A percentile compares a stretch with the other conserved stretches of the same genome.
These are phyloP conservation scores for Globisporangium rhizosaccharum DNA, from an alignment of 352 stramenopile genomes.

Conservation along the genomic window DNA sequence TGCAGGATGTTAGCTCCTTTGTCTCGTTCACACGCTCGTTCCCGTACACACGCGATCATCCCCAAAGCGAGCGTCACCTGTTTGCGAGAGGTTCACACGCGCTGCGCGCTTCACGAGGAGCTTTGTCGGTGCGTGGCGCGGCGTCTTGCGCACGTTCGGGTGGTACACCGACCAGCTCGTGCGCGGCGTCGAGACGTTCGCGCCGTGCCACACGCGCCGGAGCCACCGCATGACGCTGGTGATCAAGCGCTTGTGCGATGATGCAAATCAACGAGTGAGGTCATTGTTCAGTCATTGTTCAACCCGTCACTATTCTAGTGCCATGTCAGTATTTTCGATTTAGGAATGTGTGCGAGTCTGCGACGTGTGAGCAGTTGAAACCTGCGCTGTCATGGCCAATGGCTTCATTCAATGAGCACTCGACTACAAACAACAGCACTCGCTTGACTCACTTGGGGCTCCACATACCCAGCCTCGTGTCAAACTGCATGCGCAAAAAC, in stretches of 20 bases:
- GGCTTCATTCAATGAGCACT: not conserved
- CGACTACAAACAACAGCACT: no score
- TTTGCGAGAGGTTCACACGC: constrained; percentile 38
- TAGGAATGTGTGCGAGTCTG: no score
- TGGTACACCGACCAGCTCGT: constrained; percentile 53
- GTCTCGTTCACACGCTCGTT: no score
- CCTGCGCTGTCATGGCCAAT: no score
- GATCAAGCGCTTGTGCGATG: no score
- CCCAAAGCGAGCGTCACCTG: constrained; percentile 15
- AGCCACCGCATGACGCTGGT: constrained; percentile 23
- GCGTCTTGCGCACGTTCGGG: constrained; percentile 17
- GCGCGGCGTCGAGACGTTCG: constrained; percentile 19
- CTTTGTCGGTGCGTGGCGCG: constrained; percentile 28
- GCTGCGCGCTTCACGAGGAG: constrained; percentile 28
- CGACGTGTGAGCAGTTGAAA: no score
- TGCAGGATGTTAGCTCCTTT: no score
- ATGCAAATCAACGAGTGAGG: not conserved
- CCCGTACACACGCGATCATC: no score
- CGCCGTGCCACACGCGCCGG: constrained; percentile 16
- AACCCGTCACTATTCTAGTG: constrained; percentile 1
- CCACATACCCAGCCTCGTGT: constrained; percentile 86
- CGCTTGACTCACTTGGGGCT: constrained; percentile 54
- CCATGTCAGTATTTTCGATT: not conserved
- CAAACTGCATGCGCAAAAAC: constrained; percentile 86
- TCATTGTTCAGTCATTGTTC: not conserved